Percentiles rank a stretch among this genome's conserved stretches.
These are phyloP conservation scores for Spergularia marina DNA, from an alignment of 148 eudicot genomes.

Conservation along the genomic window DNA sequence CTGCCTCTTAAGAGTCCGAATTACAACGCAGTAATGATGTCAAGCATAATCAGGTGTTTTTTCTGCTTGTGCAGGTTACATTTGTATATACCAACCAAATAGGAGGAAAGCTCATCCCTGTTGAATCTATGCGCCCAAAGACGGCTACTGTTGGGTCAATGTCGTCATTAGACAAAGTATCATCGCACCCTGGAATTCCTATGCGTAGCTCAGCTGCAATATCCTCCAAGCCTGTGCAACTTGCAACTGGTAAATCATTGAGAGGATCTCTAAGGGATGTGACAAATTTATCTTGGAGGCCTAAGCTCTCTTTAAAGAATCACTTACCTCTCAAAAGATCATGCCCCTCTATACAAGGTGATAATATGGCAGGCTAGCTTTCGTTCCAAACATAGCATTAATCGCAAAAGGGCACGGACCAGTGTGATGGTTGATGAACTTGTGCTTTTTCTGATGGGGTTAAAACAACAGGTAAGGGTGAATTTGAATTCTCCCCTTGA, in stretches of 20 bases:
- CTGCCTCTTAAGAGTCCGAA: not conserved
- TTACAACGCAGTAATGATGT: not conserved
- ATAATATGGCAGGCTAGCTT: slow-evolving; percentile 28
- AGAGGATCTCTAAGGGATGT: slow-evolving; percentile 44
- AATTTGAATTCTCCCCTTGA: not conserved
- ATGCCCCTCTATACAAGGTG: slow-evolving; percentile 36
- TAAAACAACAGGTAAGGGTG: no score
- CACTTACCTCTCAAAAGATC: slow-evolving; percentile 58
- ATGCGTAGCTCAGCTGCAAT: slow-evolving; percentile 23
- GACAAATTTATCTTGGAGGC: slow-evolving; percentile 35
- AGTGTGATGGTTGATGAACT: not conserved
- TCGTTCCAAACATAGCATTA: not conserved
- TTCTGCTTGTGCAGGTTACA: slow-evolving; percentile 58
- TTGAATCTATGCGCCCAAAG: slow-evolving; percentile 56
- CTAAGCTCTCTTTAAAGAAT: slow-evolving; percentile 40
- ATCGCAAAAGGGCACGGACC: not conserved
- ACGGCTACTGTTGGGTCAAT: slow-evolving; percentile 22
- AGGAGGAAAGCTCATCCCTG: slow-evolving; percentile 86
- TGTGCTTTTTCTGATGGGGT: not conserved
- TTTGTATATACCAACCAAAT: slow-evolving; percentile 95
- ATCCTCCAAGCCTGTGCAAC: slow-evolving; percentile 30
- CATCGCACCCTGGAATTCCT: slow-evolving; percentile 23
- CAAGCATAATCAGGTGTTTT: slow-evolving; percentile 12
- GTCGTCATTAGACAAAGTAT: slow-evolving; percentile 25
- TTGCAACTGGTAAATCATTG: slow-evolving; percentile 25